Evolutionary conservation across 2,329 filamentous ascomycete species (phyloP).

Genomic region (Penicillium sp.): DNA sequence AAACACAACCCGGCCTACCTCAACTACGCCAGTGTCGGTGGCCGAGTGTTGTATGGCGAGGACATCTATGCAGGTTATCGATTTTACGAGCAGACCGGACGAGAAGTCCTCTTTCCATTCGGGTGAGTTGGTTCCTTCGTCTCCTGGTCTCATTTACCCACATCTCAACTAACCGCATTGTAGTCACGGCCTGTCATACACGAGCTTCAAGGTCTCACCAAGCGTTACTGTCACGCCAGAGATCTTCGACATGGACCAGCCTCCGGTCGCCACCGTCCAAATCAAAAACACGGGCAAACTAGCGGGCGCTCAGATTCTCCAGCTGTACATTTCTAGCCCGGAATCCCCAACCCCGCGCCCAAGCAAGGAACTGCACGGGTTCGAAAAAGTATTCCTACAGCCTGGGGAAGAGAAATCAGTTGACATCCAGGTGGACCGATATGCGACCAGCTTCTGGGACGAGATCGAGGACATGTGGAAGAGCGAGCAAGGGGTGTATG

Average conservation of each 20-base stretch:
- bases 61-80: slow-evolving; percentile 78
- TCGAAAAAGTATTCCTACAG: slow-evolving; percentile 46
- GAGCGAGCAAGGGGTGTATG: slow-evolving; percentile 41
- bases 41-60: slow-evolving; percentile 72
- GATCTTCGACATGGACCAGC: slow-evolving; percentile 45
- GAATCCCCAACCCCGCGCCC: slow-evolving; percentile 38
- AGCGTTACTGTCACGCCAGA: slow-evolving; percentile 20
- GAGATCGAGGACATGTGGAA: slow-evolving; percentile 45
- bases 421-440: slow-evolving; percentile 34
- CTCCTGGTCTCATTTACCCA: slow-evolving; percentile 1
- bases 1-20: slow-evolving; percentile 73
- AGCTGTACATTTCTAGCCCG: slow-evolving; percentile 44
- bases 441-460: slow-evolving; percentile 47
- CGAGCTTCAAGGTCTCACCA: slow-evolving; percentile 52
- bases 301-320: slow-evolving; percentile 56
- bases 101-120: slow-evolving; percentile 70
- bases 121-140: slow-evolving; percentile 36
- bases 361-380: slow-evolving; percentile 49
- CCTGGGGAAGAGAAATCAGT: slow-evolving; percentile 38
- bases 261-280: slow-evolving; percentile 44
- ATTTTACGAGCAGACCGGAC: slow-evolving; percentile 70
- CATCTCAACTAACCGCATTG: neutral
- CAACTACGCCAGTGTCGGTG: slow-evolving; percentile 70
- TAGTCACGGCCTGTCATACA: slow-evolving; percentile 6
- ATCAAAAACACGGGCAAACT: slow-evolving; percentile 56